phyloP scores from a whole-genome alignment of 2,329 filamentous ascomycete species.

The Claviceps maximensis region DNA sequence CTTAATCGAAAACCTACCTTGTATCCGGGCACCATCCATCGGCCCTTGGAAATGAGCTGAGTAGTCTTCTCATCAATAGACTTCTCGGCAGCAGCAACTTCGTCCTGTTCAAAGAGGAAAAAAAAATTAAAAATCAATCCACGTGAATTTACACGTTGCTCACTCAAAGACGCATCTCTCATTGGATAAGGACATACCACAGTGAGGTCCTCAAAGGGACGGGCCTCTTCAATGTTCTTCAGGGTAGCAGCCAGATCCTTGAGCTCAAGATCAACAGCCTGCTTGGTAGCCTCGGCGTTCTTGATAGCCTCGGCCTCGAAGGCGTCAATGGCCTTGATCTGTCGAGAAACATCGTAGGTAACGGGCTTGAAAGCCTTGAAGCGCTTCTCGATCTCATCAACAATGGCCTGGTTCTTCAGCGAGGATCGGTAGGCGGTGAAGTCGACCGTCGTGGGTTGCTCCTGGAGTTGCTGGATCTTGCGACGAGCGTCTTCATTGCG shows the following conservation, averaged over 20 bases:
- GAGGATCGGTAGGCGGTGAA: conserved; percentile 82
- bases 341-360: conserved; percentile 83
- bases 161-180: background rate
- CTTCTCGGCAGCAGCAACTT: conserved; percentile 84
- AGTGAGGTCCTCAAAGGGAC: conserved; percentile 93
- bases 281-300: conserved; percentile 95
- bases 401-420: conserved; percentile 90
- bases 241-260: conserved; percentile 88
- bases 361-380: conserved; percentile 83
- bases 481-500: conserved; percentile 98
- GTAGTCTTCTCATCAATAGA: conserved; percentile 96
- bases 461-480: conserved; percentile 72
- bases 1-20: conserved; percentile 51
- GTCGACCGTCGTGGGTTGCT: conserved; percentile 78
- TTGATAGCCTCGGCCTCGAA: conserved; percentile 95
- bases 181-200: conserved; percentile 55
- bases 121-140: background rate
- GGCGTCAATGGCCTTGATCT: conserved; percentile 95
- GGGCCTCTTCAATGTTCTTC: conserved; percentile 91
- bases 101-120: conserved; percentile 48
- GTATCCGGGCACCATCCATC: conserved; percentile 97
- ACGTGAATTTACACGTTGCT: background rate
- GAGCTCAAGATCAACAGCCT: conserved; percentile 88
- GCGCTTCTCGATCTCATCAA: conserved; percentile 96
- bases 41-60: conserved; percentile 91